Evolutionary conservation across 2,329 filamentous ascomycete genomes (phyloP).

Genomic region (Colletotrichum paranaense): DNA sequence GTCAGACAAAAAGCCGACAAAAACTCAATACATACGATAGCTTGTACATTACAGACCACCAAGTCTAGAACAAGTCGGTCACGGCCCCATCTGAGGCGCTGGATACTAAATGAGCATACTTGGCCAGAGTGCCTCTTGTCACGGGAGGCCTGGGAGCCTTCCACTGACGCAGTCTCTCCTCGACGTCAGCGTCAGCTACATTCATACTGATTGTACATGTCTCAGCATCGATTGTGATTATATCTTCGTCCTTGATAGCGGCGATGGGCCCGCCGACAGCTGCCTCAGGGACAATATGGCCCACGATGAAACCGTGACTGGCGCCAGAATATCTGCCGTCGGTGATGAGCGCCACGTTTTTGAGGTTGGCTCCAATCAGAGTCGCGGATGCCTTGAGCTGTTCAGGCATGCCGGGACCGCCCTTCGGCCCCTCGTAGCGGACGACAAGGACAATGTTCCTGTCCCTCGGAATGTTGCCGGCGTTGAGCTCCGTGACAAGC

Average conservation of each 20-base stretch:
- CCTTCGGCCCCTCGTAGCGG: slow-evolving; percentile 92
- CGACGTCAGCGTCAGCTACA: slow-evolving; percentile 75
- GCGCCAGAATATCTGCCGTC: slow-evolving; percentile 92
- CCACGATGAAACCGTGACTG: slow-evolving; percentile 92
- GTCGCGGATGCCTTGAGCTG: slow-evolving; percentile 89
- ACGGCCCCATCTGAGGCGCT: not conserved
- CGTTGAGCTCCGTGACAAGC: slow-evolving; percentile 81
- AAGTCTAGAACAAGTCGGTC: not conserved
- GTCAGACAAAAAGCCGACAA: not conserved
- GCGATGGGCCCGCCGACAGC: slow-evolving; percentile 90
- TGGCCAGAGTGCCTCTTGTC: slow-evolving; percentile 85
- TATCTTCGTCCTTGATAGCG: slow-evolving; percentile 82
- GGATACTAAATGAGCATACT: slow-evolving; percentile 71
- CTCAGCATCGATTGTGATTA: slow-evolving; percentile 87
- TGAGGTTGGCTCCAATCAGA: slow-evolving; percentile 91
- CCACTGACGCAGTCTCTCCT: slow-evolving; percentile 76
- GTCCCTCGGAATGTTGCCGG: slow-evolving; percentile 64
- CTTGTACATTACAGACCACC: not conserved
- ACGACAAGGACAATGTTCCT: slow-evolving; percentile 92
- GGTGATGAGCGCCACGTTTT: slow-evolving; percentile 89
- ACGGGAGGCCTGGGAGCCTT: slow-evolving; percentile 77
- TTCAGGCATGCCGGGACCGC: slow-evolving; percentile 96
- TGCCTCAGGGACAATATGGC: slow-evolving; percentile 92
- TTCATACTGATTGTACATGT: slow-evolving; percentile 77
- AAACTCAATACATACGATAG: not conserved